Percentiles rank a stretch among this genome's conserved stretches.
Evolutionary conservation across 78 protist genomes (phyloP).

Genomic region (Dictyostelium intermedium): DNA sequence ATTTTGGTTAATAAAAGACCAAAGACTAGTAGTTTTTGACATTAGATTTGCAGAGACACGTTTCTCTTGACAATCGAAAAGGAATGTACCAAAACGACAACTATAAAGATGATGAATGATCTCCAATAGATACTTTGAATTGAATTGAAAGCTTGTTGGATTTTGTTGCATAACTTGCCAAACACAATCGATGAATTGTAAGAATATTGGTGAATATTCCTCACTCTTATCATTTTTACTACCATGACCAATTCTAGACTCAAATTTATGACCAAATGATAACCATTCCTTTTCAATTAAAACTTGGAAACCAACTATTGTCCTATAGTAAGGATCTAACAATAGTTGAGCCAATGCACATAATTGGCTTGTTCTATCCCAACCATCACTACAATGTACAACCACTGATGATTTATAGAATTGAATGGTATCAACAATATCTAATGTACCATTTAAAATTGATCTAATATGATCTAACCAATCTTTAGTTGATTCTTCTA

Average conservation of each 20-base stretch:
- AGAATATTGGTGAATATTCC: conserved; percentile 91
- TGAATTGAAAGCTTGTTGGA: conserved; percentile 65
- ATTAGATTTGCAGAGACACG: conserved; percentile 5
- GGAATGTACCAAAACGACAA: conserved; percentile 84
- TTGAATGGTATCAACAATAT: conserved; percentile 59
- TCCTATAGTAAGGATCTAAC: conserved; percentile 93
- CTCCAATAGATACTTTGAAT: conserved; percentile 33
- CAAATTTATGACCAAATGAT: conserved; percentile 89
- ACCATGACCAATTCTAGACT: conserved; percentile 74
- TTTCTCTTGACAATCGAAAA: conserved; percentile 54
- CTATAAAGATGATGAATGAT: conserved; percentile 58
- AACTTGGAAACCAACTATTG: conserved; percentile 89
- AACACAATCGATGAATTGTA: conserved; percentile 95
- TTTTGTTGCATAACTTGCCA: conserved; percentile 80
- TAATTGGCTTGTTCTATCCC: conserved; percentile 96
- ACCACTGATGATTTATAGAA: conserved; percentile 55
- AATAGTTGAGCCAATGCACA: conserved; percentile 82
- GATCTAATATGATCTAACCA: conserved; percentile 72
- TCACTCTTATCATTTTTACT: conserved; percentile 16
- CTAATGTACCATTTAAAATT: conserved; percentile 37
- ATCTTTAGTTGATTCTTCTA: conserved; percentile 1
- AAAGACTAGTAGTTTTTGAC: conserved; percentile 8
- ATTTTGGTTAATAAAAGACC: conserved; percentile 55
- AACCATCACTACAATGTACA: conserved; percentile 97
- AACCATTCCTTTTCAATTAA: conserved; percentile 93